A percentile compares a stretch with the other conserved stretches of the same genome.
phyloP scores from a whole-genome alignment of 2,329 filamentous ascomycete species.

The Trichoderma endophyticum region DNA sequence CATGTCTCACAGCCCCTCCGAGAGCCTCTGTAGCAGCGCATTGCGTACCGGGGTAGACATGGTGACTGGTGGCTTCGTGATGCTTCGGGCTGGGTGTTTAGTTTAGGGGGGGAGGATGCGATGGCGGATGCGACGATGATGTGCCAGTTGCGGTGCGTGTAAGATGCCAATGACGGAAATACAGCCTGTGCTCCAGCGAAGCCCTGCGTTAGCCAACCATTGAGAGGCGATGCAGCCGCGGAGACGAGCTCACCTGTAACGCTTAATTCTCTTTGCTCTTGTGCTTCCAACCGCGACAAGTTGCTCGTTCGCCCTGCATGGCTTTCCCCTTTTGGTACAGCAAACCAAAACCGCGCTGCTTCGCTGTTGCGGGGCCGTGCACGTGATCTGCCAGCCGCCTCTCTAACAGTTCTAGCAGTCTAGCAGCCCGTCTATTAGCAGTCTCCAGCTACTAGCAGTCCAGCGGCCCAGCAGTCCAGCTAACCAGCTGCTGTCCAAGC shows the following conservation, averaged over 20 bases:
- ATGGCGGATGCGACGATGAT: not conserved
- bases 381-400: slow-evolving; percentile 26
- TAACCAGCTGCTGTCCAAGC: not conserved
- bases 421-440: too few relatives aligned
- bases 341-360: not conserved
- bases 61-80: slow-evolving; percentile 30
- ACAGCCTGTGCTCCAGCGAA: not conserved
- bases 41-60: slow-evolving; percentile 40
- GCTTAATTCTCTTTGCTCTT: not conserved
- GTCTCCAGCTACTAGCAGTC: too few relatives aligned
- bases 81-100: not conserved
- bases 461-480: not conserved
- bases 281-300: slow-evolving; percentile 17
- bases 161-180: not conserved
- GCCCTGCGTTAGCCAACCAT: not conserved
- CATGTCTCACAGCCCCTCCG: slow-evolving; percentile 13
- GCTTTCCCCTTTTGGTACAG: slow-evolving; percentile 28
- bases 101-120: not conserved
- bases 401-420: too few relatives aligned
- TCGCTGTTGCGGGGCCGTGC: slow-evolving; percentile 23
- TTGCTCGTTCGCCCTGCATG: slow-evolving; percentile 24
- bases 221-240: not conserved
- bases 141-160: not conserved
- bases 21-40: not conserved
- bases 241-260: slow-evolving; percentile 24